A percentile compares a stretch with the other conserved stretches of the same genome.
Conservation (phyloP, 495 filamentous ascomycete species). For the Trichoderma parareesei region DNA sequence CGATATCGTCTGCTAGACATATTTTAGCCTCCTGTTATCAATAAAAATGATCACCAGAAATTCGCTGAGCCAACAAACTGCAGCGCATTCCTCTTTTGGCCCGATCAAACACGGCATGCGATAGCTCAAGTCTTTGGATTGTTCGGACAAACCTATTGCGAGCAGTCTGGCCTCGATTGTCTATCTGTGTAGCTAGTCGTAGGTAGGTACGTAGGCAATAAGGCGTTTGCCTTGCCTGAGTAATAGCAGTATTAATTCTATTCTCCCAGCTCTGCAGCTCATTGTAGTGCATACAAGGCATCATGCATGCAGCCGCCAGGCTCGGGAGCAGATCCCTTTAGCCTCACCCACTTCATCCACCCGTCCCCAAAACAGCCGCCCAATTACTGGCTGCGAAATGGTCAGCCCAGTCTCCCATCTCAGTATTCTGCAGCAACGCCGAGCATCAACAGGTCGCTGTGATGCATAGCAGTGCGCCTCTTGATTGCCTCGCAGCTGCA, state of each 20-base stretch:
- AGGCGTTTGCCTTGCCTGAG: too few species aligned
- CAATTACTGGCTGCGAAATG: background rate
- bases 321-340: slow-evolving; percentile 3
- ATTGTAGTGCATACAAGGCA: background rate
- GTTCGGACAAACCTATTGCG: too few species aligned
- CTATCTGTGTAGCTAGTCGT: too few species aligned
- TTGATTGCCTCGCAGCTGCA: background rate
- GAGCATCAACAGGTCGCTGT: background rate
- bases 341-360: slow-evolving; percentile 1
- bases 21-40: background rate
- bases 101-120: too few species aligned
- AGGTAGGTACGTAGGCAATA: too few species aligned
- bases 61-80: background rate
- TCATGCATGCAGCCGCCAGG: background rate
- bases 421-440: background rate
- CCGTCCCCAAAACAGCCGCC: background rate
- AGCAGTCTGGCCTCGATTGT: too few species aligned
- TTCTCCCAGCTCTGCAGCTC: too few species aligned
- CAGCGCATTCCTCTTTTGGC: background rate
- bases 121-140: too few species aligned
- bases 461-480: background rate
- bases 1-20: background rate
- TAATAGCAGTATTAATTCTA: too few species aligned
- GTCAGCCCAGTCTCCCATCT: slow-evolving; percentile 3
- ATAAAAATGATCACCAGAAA: background rate